Evolutionary conservation across 129 eudicot species (phyloP).

Genomic region (Helichrysum umbraculigerum): DNA sequence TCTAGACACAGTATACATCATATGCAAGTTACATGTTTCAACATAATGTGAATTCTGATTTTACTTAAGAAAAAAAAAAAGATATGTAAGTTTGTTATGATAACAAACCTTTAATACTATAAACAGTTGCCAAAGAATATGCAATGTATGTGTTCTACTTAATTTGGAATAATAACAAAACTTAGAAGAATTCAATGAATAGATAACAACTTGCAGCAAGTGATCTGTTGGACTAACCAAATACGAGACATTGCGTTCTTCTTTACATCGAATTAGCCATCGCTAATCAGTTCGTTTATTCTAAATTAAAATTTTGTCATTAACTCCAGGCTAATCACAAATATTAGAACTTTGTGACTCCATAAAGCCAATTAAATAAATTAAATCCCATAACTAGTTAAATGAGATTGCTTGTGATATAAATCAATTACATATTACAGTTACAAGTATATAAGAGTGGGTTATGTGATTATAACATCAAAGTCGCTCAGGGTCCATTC

Average conservation of each 20-base stretch:
- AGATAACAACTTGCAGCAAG: not conserved
- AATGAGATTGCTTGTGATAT: not conserved
- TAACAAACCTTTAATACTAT: not conserved
- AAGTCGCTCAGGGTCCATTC: conserved; percentile 89
- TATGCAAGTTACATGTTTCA: not conserved
- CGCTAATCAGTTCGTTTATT: not conserved
- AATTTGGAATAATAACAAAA: not conserved
- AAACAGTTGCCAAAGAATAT: not conserved
- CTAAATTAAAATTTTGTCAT: not conserved
- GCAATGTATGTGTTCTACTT: not conserved
- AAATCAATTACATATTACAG: not conserved
- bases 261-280: not conserved
- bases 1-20: not conserved
- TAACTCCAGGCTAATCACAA: not conserved
- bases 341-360: not conserved
- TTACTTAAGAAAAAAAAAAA: not conserved
- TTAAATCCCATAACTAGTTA: not conserved
- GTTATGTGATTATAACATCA: conserved; percentile 62
- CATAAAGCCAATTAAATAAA: not conserved
- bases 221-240: not conserved
- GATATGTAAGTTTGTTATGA: not conserved
- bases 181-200: no score
- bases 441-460: not conserved
- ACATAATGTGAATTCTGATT: not conserved
- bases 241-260: not conserved